phyloP scores from a whole-genome alignment of 2,329 filamentous ascomycete species.

The Paramyrothecium roridum region DNA sequence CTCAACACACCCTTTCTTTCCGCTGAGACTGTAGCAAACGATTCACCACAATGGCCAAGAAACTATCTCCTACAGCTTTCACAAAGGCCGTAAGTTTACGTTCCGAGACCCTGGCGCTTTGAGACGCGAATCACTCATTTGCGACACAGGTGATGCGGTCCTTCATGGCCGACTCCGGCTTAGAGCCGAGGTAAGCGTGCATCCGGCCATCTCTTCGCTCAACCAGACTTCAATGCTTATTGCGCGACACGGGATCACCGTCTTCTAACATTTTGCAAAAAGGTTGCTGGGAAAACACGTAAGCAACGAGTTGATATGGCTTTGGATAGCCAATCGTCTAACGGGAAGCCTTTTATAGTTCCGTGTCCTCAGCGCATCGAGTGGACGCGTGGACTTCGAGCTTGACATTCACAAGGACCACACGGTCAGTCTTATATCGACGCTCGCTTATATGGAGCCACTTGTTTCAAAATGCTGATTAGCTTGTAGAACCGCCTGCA shows the following conservation, averaged over 20 bases:
- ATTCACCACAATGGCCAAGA: conserved; percentile 24
- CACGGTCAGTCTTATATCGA: conserved; percentile 51
- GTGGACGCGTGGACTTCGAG: conserved; percentile 72
- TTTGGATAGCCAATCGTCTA: neutral
- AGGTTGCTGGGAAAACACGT: conserved; percentile 27
- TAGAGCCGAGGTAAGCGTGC: conserved; percentile 73
- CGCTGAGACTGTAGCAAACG: too few species aligned
- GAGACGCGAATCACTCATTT: too few species aligned
- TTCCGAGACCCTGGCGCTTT: too few species aligned
- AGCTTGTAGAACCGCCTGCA: conserved; percentile 64
- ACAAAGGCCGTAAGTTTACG: conserved; percentile 25
- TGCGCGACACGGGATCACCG: neutral
- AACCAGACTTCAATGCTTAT: neutral
- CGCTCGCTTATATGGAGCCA: neutral
- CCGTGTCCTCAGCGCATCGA: conserved; percentile 59
- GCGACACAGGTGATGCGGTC: conserved; percentile 76
- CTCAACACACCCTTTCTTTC: too few species aligned
- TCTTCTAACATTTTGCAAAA: neutral
- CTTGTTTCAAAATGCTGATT: too few species aligned
- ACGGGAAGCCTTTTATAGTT: conserved; percentile 43
- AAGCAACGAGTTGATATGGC: neutral
- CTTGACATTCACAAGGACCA: conserved; percentile 72
- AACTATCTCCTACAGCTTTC: conserved; percentile 28
- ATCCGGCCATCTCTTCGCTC: neutral
- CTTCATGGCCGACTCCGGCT: conserved; percentile 79